Evolutionary conservation across 2,329 filamentous ascomycete genomes (phyloP), one percentile per base, ranked within the genome.

Genomic region (Apiospora hydei): DNA sequence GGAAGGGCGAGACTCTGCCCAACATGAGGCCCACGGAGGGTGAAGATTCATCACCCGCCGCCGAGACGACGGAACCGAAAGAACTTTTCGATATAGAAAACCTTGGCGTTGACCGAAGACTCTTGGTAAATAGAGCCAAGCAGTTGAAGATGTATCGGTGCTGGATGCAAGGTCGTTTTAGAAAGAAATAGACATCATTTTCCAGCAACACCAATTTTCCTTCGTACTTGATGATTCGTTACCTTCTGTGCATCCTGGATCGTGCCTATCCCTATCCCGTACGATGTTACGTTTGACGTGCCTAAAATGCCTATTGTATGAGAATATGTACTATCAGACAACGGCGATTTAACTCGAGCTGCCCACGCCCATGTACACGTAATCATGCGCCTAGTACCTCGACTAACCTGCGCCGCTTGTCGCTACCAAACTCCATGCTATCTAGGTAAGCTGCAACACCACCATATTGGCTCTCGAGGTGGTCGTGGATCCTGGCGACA

Each of bases 131-230:
- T 81, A 90, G 96, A 75, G 94, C 95, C 71, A 90, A 92, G 78
- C 93, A 95, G 83, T 86, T 98, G 68, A 99, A 98, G 84, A 99
- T 99, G 96, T 98, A 98, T 83, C 91, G 96, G 73, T 98, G 96
- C 85, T 99, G 96, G 95, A 90, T 97, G 81, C 94, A 97, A 82
- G 94, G 93, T 43, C 90, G 91, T 4, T 97, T 96, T 81, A 90
- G 87, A 78, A 96, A 95, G 84, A 87, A 86, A 84, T 88, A 85
- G 80, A 83, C 72, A 72, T 72, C 8, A 68, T 46, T 13, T 7
- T 16, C 14, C 57, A n/a, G n/a, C 66, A 68, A 68, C n/a, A 34
- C 26, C 4, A 47, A 43, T 47, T 14, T 4, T 1, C 24, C 6
- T 18, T 47, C 2, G 24, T 21, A 67, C 30, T 47, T 26, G 13